Percentiles rank a stretch among this genome's conserved stretches.
phyloP scores from a whole-genome alignment of 2,329 filamentous ascomycete genomes.

The Penicillium palitans region DNA sequence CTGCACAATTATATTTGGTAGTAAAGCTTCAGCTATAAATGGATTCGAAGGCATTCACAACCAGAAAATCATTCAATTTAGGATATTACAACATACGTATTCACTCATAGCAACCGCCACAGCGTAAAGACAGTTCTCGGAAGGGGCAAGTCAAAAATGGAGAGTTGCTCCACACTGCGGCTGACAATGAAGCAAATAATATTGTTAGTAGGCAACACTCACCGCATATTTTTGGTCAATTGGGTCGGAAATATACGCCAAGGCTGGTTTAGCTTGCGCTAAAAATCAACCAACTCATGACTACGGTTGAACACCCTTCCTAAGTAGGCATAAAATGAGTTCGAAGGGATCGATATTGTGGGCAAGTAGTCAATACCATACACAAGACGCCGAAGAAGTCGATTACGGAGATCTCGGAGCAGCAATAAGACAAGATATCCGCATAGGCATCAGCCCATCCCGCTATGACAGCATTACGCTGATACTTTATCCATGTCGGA shows the following conservation, averaged over 20 bases:
- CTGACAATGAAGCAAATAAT: slow-evolving; percentile 33
- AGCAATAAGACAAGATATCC: slow-evolving; percentile 49
- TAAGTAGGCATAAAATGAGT: slow-evolving; percentile 40
- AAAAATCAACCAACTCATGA: slow-evolving; percentile 24
- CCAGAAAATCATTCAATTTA: not conserved
- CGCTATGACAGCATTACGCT: not conserved
- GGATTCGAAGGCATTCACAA: too few relatives aligned
- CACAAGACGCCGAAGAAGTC: slow-evolving; percentile 43
- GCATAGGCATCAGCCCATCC: slow-evolving; percentile 33
- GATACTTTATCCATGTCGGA: slow-evolving; percentile 23
- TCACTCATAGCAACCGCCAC: not conserved
- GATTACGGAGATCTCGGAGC: slow-evolving; percentile 46
- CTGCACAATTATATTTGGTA: not conserved
- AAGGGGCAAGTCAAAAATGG: not conserved
- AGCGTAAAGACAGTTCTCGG: not conserved
- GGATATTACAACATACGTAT: not conserved
- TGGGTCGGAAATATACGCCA: not conserved
- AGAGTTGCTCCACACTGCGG: slow-evolving; percentile 16
- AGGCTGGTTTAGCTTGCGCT: slow-evolving; percentile 35
- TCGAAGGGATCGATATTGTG: slow-evolving; percentile 50
- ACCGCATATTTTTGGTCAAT: not conserved
- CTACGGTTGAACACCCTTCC: slow-evolving; percentile 46
- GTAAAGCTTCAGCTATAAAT: not conserved
- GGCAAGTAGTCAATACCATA: slow-evolving; percentile 46
- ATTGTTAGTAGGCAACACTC: not conserved